Conservation (phyloP, 2,329 filamentous ascomycete genomes). For the Dactylonectria estremocensis region DNA sequence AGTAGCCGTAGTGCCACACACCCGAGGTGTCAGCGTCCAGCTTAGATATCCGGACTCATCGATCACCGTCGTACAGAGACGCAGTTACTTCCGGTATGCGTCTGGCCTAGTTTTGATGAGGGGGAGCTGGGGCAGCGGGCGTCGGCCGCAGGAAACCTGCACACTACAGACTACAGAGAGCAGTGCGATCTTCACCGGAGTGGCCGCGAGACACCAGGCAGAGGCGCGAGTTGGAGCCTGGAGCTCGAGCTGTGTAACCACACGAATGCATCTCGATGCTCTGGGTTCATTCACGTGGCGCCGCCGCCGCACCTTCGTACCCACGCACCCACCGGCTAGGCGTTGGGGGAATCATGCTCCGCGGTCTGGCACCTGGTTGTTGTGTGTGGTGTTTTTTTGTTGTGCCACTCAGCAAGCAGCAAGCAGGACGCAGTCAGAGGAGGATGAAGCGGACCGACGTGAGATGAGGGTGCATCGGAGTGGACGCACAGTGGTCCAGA, state of each 20-base stretch:
- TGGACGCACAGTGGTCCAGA: conserved; percentile 3
- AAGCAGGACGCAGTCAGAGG: background rate
- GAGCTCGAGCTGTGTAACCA: conserved; percentile 31
- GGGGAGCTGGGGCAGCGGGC: conserved; percentile 9
- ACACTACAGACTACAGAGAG: conserved; percentile 2
- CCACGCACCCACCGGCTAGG: conserved; percentile 14
- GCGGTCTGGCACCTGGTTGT: conserved; percentile 15
- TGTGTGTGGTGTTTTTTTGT: conserved; percentile 11
- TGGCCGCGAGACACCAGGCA: conserved; percentile 23
- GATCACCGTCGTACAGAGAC: conserved; percentile 25
- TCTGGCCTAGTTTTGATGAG: conserved; percentile 1
- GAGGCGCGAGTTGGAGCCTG: conserved; percentile 23
- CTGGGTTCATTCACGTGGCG: conserved; percentile 32
- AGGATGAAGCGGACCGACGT: conserved; percentile 3
- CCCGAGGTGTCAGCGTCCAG: conserved; percentile 23
- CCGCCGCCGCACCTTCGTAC: conserved; percentile 15
- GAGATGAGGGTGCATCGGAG: conserved; percentile 6
- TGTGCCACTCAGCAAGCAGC: conserved; percentile 12
- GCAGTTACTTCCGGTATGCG: conserved; percentile 24
- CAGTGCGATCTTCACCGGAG: conserved; percentile 15
- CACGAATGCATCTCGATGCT: conserved; percentile 36
- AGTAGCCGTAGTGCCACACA: conserved; percentile 35
- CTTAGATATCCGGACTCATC: conserved; percentile 15
- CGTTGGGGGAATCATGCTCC: conserved; percentile 21
- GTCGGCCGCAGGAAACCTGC: background rate